Evolutionary conservation across 2,329 filamentous ascomycete species (phyloP).

Genomic region (Penicillium sp.): DNA sequence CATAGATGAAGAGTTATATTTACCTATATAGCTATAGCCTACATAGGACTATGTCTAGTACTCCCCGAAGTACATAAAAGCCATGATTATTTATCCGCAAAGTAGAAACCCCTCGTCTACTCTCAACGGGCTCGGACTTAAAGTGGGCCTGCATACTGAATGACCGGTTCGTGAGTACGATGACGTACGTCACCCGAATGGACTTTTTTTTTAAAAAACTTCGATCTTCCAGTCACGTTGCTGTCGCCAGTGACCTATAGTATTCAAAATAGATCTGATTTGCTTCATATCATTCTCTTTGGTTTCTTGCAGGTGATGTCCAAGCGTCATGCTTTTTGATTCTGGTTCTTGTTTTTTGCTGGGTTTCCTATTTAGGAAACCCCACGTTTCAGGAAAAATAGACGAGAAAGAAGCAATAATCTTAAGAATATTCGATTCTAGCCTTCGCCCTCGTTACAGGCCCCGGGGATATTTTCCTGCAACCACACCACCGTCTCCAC

Average conservation of each 20-base stretch:
- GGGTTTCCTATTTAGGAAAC: neutral
- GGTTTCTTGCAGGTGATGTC: conserved; percentile 1
- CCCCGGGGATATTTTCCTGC: conserved; percentile 1
- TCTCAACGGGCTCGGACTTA: neutral
- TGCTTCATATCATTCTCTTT: neutral
- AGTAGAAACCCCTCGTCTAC: neutral
- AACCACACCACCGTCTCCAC: neutral
- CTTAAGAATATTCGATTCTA: neutral
- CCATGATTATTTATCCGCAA: no score
- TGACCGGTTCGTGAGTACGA: conserved; percentile 4
- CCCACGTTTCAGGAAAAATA: conserved; percentile 20
- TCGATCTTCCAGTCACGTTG: neutral
- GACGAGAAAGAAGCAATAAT: conserved; percentile 3
- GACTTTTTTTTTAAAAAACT: neutral
- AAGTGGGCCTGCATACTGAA: neutral
- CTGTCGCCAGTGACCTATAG: neutral
- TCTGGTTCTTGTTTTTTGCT: neutral
- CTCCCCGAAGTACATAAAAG: no score
- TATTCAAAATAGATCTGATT: neutral
- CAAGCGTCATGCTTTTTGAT: neutral
- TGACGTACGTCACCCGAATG: neutral
- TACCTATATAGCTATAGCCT: no score
- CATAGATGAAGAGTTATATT: no score
- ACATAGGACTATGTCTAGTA: no score
- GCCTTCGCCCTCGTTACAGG: neutral